Conservation (phyloP, 208 protist species). For the Jaenimonas drosophilae region DNA sequence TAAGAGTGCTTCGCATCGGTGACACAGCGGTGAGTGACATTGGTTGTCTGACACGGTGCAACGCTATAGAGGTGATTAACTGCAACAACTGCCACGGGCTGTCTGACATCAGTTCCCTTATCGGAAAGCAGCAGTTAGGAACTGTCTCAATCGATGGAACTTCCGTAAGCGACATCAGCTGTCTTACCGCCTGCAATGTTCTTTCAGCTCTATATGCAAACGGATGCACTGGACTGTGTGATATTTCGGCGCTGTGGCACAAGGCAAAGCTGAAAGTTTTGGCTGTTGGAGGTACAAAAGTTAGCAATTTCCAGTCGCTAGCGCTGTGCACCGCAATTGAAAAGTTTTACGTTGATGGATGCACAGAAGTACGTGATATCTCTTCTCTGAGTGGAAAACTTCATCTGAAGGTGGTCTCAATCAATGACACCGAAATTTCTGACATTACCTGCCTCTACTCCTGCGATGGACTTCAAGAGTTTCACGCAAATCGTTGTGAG, state of each 20-base stretch:
- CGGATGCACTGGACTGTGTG: too few species aligned
- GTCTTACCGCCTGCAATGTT: too few species aligned
- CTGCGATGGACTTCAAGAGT: too few species aligned
- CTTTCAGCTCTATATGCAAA: too few species aligned
- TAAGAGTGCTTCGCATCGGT: neutral
- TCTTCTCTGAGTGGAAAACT: neutral
- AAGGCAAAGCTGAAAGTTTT: neutral
- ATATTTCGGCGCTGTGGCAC: neutral
- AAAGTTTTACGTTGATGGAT: neutral
- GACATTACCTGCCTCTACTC: too few species aligned
- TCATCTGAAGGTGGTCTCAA: neutral
- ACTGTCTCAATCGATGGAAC: neutral
- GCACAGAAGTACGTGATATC: neutral
- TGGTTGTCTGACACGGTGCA: neutral
- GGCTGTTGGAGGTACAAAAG: neutral
- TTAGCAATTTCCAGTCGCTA: neutral
- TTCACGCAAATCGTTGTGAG: too few species aligned
- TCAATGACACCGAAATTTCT: too few species aligned
- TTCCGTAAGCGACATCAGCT: conserved; percentile 1
- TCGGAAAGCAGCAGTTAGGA: neutral
- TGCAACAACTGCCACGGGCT: neutral
- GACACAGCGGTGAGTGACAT: neutral
- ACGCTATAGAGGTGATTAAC: neutral
- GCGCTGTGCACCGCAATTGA: neutral
- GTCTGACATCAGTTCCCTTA: neutral